Conservation (phyloP, 164 flowering plant species). For the Annona cherimola region DNA sequence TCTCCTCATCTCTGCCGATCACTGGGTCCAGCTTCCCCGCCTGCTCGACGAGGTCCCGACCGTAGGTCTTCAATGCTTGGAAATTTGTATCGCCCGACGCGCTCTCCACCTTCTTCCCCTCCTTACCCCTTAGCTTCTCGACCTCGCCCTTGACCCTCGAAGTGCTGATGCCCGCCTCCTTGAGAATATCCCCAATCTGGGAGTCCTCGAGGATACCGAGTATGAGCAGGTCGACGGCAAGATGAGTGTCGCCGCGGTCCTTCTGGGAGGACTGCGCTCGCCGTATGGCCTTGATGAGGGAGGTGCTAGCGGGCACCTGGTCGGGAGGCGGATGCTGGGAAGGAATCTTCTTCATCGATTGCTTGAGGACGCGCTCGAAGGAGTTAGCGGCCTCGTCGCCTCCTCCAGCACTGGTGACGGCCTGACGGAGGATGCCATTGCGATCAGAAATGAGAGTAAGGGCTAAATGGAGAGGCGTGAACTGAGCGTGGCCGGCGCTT, state of each 20-base stretch:
- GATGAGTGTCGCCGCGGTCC: slow-evolving; percentile 56
- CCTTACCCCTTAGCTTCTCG: slow-evolving; percentile 78
- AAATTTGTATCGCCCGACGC: slow-evolving; percentile 79
- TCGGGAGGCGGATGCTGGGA: slow-evolving; percentile 74
- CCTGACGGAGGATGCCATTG: slow-evolving; percentile 58
- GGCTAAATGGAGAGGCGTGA: slow-evolving; percentile 75
- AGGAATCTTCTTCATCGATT: slow-evolving; percentile 59
- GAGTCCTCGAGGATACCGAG: slow-evolving; percentile 85
- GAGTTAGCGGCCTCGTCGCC: slow-evolving; percentile 52
- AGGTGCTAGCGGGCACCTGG: slow-evolving; percentile 58
- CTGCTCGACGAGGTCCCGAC: slow-evolving; percentile 74
- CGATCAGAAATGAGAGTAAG: slow-evolving; percentile 47
- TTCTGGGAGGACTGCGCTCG: slow-evolving; percentile 74
- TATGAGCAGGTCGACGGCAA: slow-evolving; percentile 71
- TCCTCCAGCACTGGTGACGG: slow-evolving; percentile 49
- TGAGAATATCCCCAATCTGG: slow-evolving; percentile 60
- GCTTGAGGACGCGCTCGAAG: slow-evolving; percentile 57
- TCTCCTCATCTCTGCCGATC: slow-evolving; percentile 86
- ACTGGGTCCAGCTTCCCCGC: slow-evolving; percentile 90
- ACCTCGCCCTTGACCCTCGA: slow-evolving; percentile 65
- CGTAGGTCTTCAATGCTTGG: slow-evolving; percentile 81
- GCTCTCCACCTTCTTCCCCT: slow-evolving; percentile 78
- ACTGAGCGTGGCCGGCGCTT: slow-evolving; percentile 58
- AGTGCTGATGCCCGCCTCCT: slow-evolving; percentile 60
- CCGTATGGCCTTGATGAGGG: slow-evolving; percentile 54